Evolutionary conservation across 2,329 filamentous ascomycete species (phyloP).

Genomic region (Rutstroemia sp.): DNA sequence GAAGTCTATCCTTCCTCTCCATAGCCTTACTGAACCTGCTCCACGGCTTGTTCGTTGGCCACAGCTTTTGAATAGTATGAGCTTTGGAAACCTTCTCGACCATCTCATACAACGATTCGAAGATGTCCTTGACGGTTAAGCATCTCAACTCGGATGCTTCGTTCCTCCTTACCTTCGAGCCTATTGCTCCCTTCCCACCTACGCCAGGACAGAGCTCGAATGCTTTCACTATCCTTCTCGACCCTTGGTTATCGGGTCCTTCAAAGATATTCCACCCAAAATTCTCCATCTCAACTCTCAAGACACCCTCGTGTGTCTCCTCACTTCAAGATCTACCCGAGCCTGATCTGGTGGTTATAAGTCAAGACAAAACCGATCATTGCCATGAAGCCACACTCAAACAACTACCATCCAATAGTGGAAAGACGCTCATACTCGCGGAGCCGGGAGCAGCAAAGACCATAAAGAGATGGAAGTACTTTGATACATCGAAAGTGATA

Average conservation of each 20-base stretch:
- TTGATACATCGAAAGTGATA: slow-evolving; percentile 43
- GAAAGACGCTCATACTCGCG: slow-evolving; percentile 56
- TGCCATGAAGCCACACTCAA: slow-evolving; percentile 63
- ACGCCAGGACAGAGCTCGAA: slow-evolving; percentile 32
- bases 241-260: slow-evolving; percentile 61
- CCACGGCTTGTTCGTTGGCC: background rate
- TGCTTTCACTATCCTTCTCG: slow-evolving; percentile 60
- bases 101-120: slow-evolving; percentile 12
- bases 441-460: slow-evolving; percentile 56
- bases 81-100: slow-evolving; percentile 9
- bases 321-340: slow-evolving; percentile 45
- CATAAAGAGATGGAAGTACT: slow-evolving; percentile 63
- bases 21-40: background rate
- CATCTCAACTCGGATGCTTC: slow-evolving; percentile 58
- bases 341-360: slow-evolving; percentile 51
- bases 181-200: slow-evolving; percentile 32
- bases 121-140: slow-evolving; percentile 57
- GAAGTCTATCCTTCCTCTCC: slow-evolving; percentile 2
- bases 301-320: slow-evolving; percentile 45
- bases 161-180: slow-evolving; percentile 53
- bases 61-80: slow-evolving; percentile 11
- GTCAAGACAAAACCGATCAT: slow-evolving; percentile 59
- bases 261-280: slow-evolving; percentile 52
- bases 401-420: slow-evolving; percentile 47
- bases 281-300: slow-evolving; percentile 54